These are phyloP conservation scores for Trichoderma guizhouense DNA, from an alignment of 2,329 filamentous ascomycete species.

Conservation along the genomic window DNA sequence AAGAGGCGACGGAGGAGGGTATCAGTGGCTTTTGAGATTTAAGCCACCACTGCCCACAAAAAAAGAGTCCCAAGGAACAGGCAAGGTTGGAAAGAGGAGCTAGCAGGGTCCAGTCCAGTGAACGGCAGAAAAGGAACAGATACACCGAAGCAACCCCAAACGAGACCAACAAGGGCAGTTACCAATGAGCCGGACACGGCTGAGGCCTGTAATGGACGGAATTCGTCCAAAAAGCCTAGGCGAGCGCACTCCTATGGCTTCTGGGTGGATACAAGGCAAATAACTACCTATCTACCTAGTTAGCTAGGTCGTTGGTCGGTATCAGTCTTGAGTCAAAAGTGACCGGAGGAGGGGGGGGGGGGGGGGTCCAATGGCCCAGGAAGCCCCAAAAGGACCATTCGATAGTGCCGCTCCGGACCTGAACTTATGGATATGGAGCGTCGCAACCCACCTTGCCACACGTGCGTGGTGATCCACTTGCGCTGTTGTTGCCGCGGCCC, in stretches of 20 bases:
- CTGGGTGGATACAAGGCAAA: slow-evolving; percentile 15
- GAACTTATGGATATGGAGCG: slow-evolving; percentile 18
- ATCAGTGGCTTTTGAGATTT: slow-evolving; percentile 27
- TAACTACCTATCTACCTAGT: slow-evolving; percentile 5
- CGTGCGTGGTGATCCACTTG: slow-evolving; percentile 16
- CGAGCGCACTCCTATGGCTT: neutral
- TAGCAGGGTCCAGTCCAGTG: slow-evolving; percentile 17
- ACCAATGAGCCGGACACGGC: slow-evolving; percentile 24
- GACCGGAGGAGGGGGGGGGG: slow-evolving; percentile 2
- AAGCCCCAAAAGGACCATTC: slow-evolving; percentile 18
- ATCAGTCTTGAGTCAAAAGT: slow-evolving; percentile 17
- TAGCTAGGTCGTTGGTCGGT: slow-evolving; percentile 14
- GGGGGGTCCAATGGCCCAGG: slow-evolving; percentile 5
- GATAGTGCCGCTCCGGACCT: slow-evolving; percentile 19
- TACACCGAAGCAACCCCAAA: slow-evolving; percentile 23
- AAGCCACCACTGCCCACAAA: slow-evolving; percentile 12
- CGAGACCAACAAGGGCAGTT: slow-evolving; percentile 21
- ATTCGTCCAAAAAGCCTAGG: slow-evolving; percentile 2
- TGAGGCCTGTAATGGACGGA: slow-evolving; percentile 14
- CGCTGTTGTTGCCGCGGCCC: slow-evolving; percentile 10
- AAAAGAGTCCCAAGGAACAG: neutral
- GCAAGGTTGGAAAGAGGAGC: slow-evolving; percentile 11
- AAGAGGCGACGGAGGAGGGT: slow-evolving; percentile 16
- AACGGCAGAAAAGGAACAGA: slow-evolving; percentile 11
- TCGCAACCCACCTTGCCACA: slow-evolving; percentile 18